Evolutionary conservation across 257 asterid genomes (phyloP), one percentile per base, ranked within the genome.

Genomic region (Mentha longifolia): DNA sequence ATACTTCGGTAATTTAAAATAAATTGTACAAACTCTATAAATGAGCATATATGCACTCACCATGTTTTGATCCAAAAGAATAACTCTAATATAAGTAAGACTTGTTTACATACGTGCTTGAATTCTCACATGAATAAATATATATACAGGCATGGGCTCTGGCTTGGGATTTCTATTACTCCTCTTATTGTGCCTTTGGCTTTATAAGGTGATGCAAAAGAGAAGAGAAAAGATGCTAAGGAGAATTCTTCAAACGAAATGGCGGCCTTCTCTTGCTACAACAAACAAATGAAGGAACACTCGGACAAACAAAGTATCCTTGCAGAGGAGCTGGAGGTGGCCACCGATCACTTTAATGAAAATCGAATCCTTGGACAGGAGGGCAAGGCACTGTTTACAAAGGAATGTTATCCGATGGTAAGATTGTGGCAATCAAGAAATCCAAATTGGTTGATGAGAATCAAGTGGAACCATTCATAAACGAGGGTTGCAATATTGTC

Each of bases 351-450:
- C 69, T 71, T 60, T 31, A 64, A 61, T 14, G 65, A 42, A 33
- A 61, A 25, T 4, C 28, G 75, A 9, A 46, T 75, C 15, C 65
- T 75, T 3, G 66, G 79, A 3, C 75, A 49, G 79, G 75, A 22
- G 75, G 75, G 6, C 76, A 76, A 43, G 76, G 72, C 28, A 76
- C 76, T 0, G 80, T 76, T 28, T 76, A 61, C 19, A 76, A 76
- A 52, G 76, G 72, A 41, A 76, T 69, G 74, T 17, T 69, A 19
- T 33, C 41, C 1, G 55, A 76, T 30, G 76, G 67, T 6, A 61
- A 52, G 39, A 76, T 68, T 6, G 71, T 76, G 49, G 76, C 79
- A 0, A 12, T 69, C 7, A 76, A 76, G 25, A 76, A 61, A 11
- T 68, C 76, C 7, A 76, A 51, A 33, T 7, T 52, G 55, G 71